Percentiles rank a stretch among this genome's conserved stretches.
Conservation (phyloP, 169 alveolate genomes). For the Condylostoma magnum region DNA sequence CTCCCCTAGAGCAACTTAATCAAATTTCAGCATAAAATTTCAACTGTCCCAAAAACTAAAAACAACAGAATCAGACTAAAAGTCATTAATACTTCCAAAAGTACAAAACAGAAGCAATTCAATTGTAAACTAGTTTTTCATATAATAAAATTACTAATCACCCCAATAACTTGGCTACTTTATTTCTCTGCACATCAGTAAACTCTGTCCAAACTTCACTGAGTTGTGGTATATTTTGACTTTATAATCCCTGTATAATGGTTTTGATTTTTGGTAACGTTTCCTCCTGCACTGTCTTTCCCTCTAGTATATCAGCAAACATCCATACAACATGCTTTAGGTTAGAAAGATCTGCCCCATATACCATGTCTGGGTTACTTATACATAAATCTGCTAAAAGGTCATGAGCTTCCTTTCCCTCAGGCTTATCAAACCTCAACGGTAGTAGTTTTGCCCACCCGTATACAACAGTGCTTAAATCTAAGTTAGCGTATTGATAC, state of each 20-base stretch:
- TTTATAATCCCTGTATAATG: neutral
- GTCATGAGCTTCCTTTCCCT: slow-evolving; percentile 58
- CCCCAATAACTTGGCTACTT: neutral
- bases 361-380: slow-evolving; percentile 16
- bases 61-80: too few relatives aligned
- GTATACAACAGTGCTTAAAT: slow-evolving; percentile 32
- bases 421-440: slow-evolving; percentile 58
- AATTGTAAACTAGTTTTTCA: too few relatives aligned
- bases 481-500: slow-evolving; percentile 38
- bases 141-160: neutral
- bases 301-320: slow-evolving; percentile 33
- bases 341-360: slow-evolving; percentile 38
- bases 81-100: too few relatives aligned
- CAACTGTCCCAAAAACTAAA: too few relatives aligned
- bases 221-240: neutral
- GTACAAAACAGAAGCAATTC: too few relatives aligned
- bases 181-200: slow-evolving; percentile 4
- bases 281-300: slow-evolving; percentile 33
- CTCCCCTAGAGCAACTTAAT: too few relatives aligned
- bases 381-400: slow-evolving; percentile 43
- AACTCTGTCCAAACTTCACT: neutral
- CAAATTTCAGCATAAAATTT: too few relatives aligned
- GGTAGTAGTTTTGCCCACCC: slow-evolving; percentile 63
- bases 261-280: slow-evolving; percentile 42
- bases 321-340: slow-evolving; percentile 28